Percentiles rank a stretch among this genome's conserved stretches.
Evolutionary conservation across 495 filamentous ascomycete genomes (phyloP).

Genomic region (Choiromyces venosus): DNA sequence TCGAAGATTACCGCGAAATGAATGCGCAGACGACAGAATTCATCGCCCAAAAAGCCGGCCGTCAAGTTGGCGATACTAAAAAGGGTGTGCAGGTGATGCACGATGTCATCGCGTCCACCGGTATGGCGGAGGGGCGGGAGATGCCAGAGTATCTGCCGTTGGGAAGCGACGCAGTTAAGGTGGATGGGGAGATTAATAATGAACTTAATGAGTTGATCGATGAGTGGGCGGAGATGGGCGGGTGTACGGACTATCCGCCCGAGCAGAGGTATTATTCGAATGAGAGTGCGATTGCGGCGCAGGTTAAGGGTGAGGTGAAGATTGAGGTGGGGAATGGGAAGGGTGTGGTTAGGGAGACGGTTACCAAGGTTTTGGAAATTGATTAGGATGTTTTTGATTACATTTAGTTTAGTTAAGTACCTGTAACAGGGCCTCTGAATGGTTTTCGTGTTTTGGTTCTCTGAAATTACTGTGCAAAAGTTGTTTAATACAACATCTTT

Average conservation of each 20-base stretch:
- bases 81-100: too few species aligned
- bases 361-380: neutral
- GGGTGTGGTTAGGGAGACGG: neutral
- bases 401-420: neutral
- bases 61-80: neutral
- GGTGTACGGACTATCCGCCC: neutral
- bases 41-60: neutral
- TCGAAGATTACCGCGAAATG: neutral
- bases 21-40: neutral
- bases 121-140: neutral
- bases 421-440: neutral
- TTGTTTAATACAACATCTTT: neutral
- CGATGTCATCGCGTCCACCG: neutral
- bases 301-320: neutral
- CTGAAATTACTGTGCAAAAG: neutral
- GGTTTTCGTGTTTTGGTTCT: neutral
- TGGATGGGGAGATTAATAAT: neutral
- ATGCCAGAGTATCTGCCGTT: neutral
- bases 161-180: neutral
- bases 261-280: neutral
- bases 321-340: neutral
- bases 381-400: neutral
- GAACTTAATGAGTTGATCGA: neutral
- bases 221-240: too few species aligned
- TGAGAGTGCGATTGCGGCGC: neutral